phyloP scores from a whole-genome alignment of 2,329 filamentous ascomycete genomes.

The Lachnellula willkommii region DNA sequence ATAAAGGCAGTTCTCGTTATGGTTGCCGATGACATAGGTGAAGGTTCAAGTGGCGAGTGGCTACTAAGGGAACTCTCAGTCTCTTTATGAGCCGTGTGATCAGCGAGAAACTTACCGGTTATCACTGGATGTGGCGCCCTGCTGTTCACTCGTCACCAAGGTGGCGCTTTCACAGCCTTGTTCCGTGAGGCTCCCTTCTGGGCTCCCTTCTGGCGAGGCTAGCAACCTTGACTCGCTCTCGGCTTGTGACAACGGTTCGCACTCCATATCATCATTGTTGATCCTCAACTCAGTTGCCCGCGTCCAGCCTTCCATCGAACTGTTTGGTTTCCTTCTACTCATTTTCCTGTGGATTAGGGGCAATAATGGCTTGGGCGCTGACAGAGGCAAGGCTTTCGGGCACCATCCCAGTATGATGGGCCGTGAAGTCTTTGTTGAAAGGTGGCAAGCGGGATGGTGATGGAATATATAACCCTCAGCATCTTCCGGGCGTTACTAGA shows the following conservation, averaged over 20 bases:
- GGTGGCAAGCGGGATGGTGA: background rate
- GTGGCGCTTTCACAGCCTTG: background rate
- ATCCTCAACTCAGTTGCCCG: background rate
- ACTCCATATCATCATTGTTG: background rate
- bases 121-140: background rate
- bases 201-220: background rate
- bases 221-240: background rate
- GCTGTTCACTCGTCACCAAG: background rate
- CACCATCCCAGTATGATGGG: background rate
- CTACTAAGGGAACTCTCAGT: background rate
- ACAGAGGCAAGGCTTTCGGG: background rate
- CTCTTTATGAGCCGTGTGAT: background rate
- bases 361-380: background rate
- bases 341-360: background rate
- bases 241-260: background rate
- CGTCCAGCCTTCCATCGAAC: background rate
- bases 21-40: background rate
- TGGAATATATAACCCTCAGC: background rate
- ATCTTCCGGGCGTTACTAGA: too few relatives aligned
- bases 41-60: background rate
- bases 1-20: background rate
- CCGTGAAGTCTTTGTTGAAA: background rate
- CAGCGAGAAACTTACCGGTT: background rate
- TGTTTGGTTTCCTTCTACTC: background rate
- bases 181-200: background rate